Conservation (phyloP, 1,284 basidiomycete species). For the Malassezia nana region DNA sequence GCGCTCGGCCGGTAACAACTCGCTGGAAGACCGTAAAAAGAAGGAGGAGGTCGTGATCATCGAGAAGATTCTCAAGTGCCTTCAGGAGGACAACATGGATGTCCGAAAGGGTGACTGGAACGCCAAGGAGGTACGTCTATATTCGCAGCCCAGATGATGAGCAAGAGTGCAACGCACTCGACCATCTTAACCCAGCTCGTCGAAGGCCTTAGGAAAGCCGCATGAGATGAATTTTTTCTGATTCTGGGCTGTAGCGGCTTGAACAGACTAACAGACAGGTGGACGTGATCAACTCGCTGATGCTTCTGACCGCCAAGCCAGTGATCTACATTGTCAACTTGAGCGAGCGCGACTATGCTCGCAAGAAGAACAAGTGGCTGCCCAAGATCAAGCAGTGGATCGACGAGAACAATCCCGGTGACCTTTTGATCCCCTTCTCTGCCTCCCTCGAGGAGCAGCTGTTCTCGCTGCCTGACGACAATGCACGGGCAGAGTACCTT, state of each 20-base stretch:
- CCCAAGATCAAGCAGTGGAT: conserved; percentile 99
- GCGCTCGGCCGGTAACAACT: conserved; percentile 56
- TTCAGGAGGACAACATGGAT: conserved; percentile 77
- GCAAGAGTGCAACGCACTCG: conserved; percentile 64
- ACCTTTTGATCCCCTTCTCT: conserved; percentile 91
- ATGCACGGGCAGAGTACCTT: conserved; percentile 31
- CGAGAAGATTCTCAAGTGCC: conserved; percentile 74
- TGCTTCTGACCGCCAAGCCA: conserved; percentile 89
- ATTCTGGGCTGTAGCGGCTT: conserved; percentile 6
- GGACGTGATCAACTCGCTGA: conserved; percentile 84
- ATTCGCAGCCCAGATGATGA: conserved; percentile 55
- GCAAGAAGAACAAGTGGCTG: conserved; percentile 99
- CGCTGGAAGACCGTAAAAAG: conserved; percentile 84
- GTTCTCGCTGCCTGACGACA: conserved; percentile 50
- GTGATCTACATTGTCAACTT: conserved; percentile 98
- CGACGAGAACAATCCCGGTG: conserved; percentile 90
- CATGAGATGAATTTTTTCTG: conserved; percentile 41
- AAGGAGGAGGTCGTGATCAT: conserved; percentile 79
- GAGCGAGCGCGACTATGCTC: conserved; percentile 83
- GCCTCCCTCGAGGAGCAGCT: conserved; percentile 91
- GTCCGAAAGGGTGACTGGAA: conserved; percentile 88
- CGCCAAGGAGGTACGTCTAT: conserved; percentile 81
- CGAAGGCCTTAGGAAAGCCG: conserved; percentile 55
- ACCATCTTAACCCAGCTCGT: conserved; percentile 60
- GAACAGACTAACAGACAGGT: conserved; percentile 56